Evolutionary conservation across 345 rosid genomes (phyloP).

Genomic region (Xanthoceras sorbifolium): DNA sequence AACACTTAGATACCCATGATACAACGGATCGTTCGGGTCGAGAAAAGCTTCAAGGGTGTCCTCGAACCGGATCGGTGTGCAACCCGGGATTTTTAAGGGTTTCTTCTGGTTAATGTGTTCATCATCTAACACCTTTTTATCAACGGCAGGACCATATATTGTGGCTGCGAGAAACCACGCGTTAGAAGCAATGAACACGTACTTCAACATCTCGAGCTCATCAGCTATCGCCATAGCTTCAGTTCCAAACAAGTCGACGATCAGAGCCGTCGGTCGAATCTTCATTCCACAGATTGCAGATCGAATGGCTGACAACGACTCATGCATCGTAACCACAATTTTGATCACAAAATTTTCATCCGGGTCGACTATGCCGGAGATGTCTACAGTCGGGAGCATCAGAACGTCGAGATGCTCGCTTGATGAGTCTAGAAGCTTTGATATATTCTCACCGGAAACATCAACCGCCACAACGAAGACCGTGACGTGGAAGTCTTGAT

Average conservation of each 20-base stretch:
- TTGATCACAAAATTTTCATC: neutral
- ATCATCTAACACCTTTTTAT: slow-evolving; percentile 24
- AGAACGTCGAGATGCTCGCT: slow-evolving; percentile 20
- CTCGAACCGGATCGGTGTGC: slow-evolving; percentile 45
- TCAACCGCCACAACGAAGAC: slow-evolving; percentile 28
- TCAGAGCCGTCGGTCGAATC: slow-evolving; percentile 35
- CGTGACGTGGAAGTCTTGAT: slow-evolving; percentile 35
- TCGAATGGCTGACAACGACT: slow-evolving; percentile 23
- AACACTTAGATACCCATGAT: slow-evolving; percentile 21
- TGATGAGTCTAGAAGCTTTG: slow-evolving; percentile 18
- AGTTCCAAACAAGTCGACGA: slow-evolving; percentile 53
- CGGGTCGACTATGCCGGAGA: slow-evolving; percentile 22
- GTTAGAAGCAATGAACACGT: slow-evolving; percentile 41
- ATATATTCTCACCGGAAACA: slow-evolving; percentile 1
- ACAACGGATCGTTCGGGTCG: slow-evolving; percentile 24
- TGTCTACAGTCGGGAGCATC: slow-evolving; percentile 26
- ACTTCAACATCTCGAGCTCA: slow-evolving; percentile 53
- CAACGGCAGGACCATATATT: slow-evolving; percentile 40
- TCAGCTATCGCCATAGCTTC: slow-evolving; percentile 47
- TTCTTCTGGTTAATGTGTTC: slow-evolving; percentile 24
- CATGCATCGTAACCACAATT: slow-evolving; percentile 21
- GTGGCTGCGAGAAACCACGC: slow-evolving; percentile 55
- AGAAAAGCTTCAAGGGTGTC: slow-evolving; percentile 43
- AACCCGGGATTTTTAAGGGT: slow-evolving; percentile 54
- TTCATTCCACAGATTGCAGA: slow-evolving; percentile 25